A percentile compares a stretch with the other conserved stretches of the same genome.
phyloP scores from a whole-genome alignment of 495 filamentous ascomycete genomes.

The Pseudomonodictys pantanalensis region DNA sequence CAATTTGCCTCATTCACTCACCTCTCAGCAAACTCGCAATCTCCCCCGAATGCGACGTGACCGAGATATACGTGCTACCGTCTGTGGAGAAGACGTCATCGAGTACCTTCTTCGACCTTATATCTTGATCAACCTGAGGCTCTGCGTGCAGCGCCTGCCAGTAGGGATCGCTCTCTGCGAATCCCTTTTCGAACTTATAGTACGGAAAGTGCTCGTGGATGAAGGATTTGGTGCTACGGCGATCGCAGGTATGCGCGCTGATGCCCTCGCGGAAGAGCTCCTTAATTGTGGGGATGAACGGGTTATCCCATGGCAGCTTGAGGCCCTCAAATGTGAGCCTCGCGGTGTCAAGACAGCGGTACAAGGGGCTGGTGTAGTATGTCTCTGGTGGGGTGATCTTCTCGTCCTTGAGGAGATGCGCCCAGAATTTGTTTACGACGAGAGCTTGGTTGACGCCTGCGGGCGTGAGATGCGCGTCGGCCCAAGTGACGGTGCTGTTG shows the following conservation, averaged over 20 bases:
- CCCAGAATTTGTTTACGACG: conserved; percentile 63
- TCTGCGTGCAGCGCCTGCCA: conserved; percentile 37
- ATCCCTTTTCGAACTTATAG: conserved; percentile 61
- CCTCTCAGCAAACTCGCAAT: conserved; percentile 56
- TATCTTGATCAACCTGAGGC: conserved; percentile 50
- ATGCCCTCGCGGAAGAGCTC: conserved; percentile 69
- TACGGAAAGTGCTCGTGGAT: conserved; percentile 58
- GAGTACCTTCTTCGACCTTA: conserved; percentile 54
- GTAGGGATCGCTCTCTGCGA: conserved; percentile 47
- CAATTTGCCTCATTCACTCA: conserved; percentile 26
- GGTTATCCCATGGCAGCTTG: conserved; percentile 45
- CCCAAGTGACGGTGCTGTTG: conserved; percentile 64
- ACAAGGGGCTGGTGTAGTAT: conserved; percentile 69
- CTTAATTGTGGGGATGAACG: conserved; percentile 64
- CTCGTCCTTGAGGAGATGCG: conserved; percentile 48
- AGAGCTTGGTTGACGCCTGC: conserved; percentile 61
- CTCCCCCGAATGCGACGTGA: conserved; percentile 69
- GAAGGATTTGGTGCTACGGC: conserved; percentile 54
- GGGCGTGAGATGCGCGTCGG: conserved; percentile 64
- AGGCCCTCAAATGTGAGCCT: conserved; percentile 59
- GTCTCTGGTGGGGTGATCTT: conserved; percentile 61
- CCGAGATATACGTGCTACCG: conserved; percentile 43
- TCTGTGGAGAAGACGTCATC: conserved; percentile 63
- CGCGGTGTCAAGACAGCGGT: conserved; percentile 64
- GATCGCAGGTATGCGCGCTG: conserved; percentile 77